These are phyloP conservation scores for Termitomyces sp. DNA, from an alignment of 768 basidiomycete species.

Conservation along the genomic window DNA sequence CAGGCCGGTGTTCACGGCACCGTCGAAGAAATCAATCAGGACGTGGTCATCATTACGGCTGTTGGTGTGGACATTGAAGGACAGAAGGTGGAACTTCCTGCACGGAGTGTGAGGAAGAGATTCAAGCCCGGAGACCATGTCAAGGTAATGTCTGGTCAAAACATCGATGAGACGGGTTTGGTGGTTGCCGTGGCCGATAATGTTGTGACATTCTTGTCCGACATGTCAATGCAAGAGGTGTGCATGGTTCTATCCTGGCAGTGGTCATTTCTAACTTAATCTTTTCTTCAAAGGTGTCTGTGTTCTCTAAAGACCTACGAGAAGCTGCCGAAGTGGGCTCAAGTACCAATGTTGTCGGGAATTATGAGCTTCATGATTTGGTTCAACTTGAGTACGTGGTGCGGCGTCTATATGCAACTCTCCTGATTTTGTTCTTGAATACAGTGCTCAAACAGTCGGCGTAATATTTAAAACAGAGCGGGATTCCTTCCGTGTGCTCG, in stretches of 20 bases:
- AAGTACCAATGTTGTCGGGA: slow-evolving; percentile 83
- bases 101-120: slow-evolving; percentile 86
- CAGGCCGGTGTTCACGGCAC: slow-evolving; percentile 91
- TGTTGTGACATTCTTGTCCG: slow-evolving; percentile 94
- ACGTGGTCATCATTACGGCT: slow-evolving; percentile 82
- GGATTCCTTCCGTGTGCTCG: slow-evolving; percentile 92
- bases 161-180: slow-evolving; percentile 92
- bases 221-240: slow-evolving; percentile 96
- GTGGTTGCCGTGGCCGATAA: slow-evolving; percentile 90
- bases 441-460: slow-evolving; percentile 87
- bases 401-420: not conserved
- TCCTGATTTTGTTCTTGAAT: slow-evolving; percentile 6
- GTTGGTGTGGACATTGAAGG: slow-evolving; percentile 81
- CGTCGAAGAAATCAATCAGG: slow-evolving; percentile 84
- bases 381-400: slow-evolving; percentile 89
- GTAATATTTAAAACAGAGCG: slow-evolving; percentile 98
- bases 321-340: slow-evolving; percentile 98
- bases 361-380: slow-evolving; percentile 94
- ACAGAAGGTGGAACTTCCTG: slow-evolving; percentile 82
- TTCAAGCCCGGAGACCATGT: slow-evolving; percentile 99
- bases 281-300: slow-evolving; percentile 65
- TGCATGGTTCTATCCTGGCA: slow-evolving; percentile 6
- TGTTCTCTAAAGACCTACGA: slow-evolving; percentile 95
- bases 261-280: not conserved
- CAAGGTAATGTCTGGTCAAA: slow-evolving; percentile 96